Evolutionary conservation across 2,329 filamentous ascomycete species (phyloP), one percentile per base, ranked within the genome.

Genomic region (Acarospora socialis): DNA sequence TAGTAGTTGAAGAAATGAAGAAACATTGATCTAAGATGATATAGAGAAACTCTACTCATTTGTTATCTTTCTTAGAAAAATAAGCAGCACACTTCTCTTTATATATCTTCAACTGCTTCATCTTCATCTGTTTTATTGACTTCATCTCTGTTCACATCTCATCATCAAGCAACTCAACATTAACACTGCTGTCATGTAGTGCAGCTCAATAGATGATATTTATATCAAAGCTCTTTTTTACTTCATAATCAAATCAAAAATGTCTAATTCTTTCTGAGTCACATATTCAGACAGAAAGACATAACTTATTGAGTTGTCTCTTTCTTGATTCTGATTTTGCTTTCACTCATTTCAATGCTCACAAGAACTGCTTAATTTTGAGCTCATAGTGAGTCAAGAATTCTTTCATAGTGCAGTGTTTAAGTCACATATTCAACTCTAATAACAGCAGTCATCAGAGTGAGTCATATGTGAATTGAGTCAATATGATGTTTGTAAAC

Each of bases 181-280:
- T 43, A 28, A n/a, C 27, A 34, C 37, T 39, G 19, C 35, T 38
- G n/a, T 51, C 33, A 40, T 51, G 42, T 28, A 54, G 34, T 9
- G 35, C 37, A 14, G 37, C 37, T 49, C 49, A 32, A 35, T 53
- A 58, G 12, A 54, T 43, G 1, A 32, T 41, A 37, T 58, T 54
- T 1, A 56, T 20, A 23, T 56, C 50, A n/a, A 55, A 53, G 34
- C 50, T 49, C 30, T 48, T 55, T 33, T 54, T 46, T 9, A 47
- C 46, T n/a, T 47, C 51, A 39, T 48, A 54, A 26, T 59, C 39
- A 30, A 58, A 55, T 54, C 51, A 58, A 40, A 59, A 58, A 14
- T 44, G 43, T 5, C 46, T 45, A 9, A 37, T 47, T 12, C 17
- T 39, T 56, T 53, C 56, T 4, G 52, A 54, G 3, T 55, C 46